Evolutionary conservation across 1,284 basidiomycete species (phyloP), one percentile per base, ranked within the genome.

Genomic region (Irpex sp.): DNA sequence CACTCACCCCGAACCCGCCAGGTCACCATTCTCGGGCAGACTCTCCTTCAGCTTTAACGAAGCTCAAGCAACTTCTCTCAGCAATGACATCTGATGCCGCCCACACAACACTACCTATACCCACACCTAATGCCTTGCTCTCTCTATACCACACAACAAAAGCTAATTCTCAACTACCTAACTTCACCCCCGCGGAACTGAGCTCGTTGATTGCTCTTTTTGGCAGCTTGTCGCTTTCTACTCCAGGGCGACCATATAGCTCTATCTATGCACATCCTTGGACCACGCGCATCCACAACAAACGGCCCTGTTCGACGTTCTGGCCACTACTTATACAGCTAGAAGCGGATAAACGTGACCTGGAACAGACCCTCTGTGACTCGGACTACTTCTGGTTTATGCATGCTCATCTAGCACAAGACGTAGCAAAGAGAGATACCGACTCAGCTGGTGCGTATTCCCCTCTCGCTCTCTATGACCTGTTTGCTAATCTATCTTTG

Each of bases 371-470:
- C 2, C 65, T 79, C 23, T 63, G 61, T 8, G 63, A 68, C 35
- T 72, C 73, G 7, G 79, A 80, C 63, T 70, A 69, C 58, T 80
- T 75, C 61, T 80, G 79, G 79, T 61, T 77, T 55, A 77, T 80
- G 74, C 73, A 65, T 36, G 74, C 73, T 47, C 66, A 70, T 14
- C 66, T 78, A 18, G 71, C 69, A 3, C 63, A 63, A 9, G 56
- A 63, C 14, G 21, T 8, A 2, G 12, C 14, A 14, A 5, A 36
- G 12, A 35, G 42, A 12, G 52, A n/a, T 14, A 33, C 23, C 18
- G 42, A n/a, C 36, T n/a, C 7, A n/a, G 55, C 64, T 65, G 23
- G 49, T 23, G 54, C 61, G 64, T 59, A 56, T 70, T 5, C 4
- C 4, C 28, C n/a, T 5, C 28, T 28, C 39, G 18, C 19, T 56